Conservation (phyloP, 345 rosid species). For the Rhizophora mangle region DNA sequence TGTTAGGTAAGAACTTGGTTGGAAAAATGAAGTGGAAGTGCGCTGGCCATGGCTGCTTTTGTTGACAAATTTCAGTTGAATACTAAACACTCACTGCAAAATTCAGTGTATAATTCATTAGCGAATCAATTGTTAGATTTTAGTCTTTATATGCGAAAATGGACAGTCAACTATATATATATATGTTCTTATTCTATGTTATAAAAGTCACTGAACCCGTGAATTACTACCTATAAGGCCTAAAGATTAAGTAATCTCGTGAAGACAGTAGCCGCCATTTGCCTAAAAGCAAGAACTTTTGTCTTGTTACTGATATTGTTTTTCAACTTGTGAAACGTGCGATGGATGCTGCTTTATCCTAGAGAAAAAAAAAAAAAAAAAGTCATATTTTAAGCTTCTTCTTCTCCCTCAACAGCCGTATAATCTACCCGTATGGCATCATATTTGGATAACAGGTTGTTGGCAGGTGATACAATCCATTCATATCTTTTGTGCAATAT, state of each 20-base stretch:
- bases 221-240: constrained; percentile 3
- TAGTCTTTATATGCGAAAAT: not conserved
- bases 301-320: not conserved
- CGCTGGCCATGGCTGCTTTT: not conserved
- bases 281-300: not conserved
- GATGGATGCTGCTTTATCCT: too few species aligned
- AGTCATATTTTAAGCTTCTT: too few species aligned
- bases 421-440: not conserved
- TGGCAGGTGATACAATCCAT: not conserved
- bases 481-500: not conserved
- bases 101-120: not conserved
- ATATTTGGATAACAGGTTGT: not conserved
- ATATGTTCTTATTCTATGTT: not conserved
- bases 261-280: not conserved
- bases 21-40: not conserved
- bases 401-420: too few species aligned
- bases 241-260: constrained; percentile 9
- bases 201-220: not conserved
- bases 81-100: not conserved
- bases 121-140: not conserved
- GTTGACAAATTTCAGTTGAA: not conserved
- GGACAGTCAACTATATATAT: too few species aligned
- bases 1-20: not conserved
- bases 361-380: too few species aligned
- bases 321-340: not conserved